These are phyloP conservation scores for Lodderomyces theae DNA, from an alignment of 1,139 yeast genomes.

Conservation along the genomic window DNA sequence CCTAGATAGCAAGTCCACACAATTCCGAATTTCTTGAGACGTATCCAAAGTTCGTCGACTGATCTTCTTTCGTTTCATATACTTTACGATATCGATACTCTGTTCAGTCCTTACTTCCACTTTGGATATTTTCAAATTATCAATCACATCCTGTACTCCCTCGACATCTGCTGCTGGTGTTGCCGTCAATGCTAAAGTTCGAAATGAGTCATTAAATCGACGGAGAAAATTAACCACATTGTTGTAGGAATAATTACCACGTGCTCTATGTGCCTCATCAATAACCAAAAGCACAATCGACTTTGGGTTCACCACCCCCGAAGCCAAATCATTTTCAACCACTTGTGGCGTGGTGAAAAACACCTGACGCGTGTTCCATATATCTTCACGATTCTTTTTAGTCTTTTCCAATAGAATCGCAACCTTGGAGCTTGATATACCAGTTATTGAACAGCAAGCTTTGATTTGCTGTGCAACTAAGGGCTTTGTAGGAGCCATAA, in stretches of 20 bases:
- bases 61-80: conserved; percentile 69
- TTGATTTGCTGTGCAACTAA: conserved; percentile 96
- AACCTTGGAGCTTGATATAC: conserved; percentile 70
- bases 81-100: conserved; percentile 74
- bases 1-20: conserved; percentile 40
- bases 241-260: conserved; percentile 85
- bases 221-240: conserved; percentile 69
- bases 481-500: conserved; percentile 97
- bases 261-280: conserved; percentile 95
- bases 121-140: conserved; percentile 67
- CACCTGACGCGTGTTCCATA: conserved; percentile 75
- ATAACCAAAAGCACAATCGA: conserved; percentile 72
- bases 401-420: conserved; percentile 79
- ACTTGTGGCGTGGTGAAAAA: conserved; percentile 97
- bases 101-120: conserved; percentile 86
- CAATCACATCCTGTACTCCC: conserved; percentile 81
- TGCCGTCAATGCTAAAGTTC: conserved; percentile 88
- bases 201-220: conserved; percentile 61
- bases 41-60: conserved; percentile 56
- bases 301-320: conserved; percentile 75
- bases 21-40: conserved; percentile 51
- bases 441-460: conserved; percentile 87
- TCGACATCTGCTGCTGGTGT: conserved; percentile 90
- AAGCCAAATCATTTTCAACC: conserved; percentile 80
- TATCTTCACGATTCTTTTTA: conserved; percentile 60